Percentiles rank a stretch among this genome's conserved stretches.
These are phyloP conservation scores for Chrysoporthe cubensis DNA, from an alignment of 2,329 filamentous ascomycete species.

Conservation along the genomic window DNA sequence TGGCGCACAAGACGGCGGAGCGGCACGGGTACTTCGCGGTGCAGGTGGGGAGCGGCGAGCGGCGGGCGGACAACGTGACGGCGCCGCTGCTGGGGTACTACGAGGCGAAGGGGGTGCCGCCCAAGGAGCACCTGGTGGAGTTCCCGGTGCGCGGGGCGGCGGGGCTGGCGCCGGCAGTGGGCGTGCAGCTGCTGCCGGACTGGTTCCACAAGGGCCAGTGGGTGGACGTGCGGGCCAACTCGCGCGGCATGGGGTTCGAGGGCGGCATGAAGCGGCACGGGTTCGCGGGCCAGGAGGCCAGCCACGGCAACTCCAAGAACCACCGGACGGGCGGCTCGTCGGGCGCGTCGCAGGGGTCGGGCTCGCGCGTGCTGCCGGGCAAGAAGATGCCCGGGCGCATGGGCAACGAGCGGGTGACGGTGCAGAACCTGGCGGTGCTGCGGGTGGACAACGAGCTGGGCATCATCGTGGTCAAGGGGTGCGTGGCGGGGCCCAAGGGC, in stretches of 20 bases:
- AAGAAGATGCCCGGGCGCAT: conserved; percentile 99
- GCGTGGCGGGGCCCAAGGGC: conserved; percentile 86
- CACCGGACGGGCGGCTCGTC: conserved; percentile 91
- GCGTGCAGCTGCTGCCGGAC: conserved; percentile 76
- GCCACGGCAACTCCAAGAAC: conserved; percentile 93
- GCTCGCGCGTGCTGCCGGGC: conserved; percentile 88
- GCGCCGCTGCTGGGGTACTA: conserved; percentile 87
- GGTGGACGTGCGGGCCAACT: conserved; percentile 80
- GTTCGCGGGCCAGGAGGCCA: conserved; percentile 85
- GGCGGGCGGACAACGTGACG: conserved; percentile 75
- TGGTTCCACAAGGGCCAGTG: conserved; percentile 92
- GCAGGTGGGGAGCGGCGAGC: conserved; percentile 80
- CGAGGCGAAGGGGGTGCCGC: conserved; percentile 77
- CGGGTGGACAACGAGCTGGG: conserved; percentile 87
- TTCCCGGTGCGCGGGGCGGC: conserved; percentile 78
- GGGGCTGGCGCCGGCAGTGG: conserved; percentile 73
- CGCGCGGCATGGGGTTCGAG: conserved; percentile 88
- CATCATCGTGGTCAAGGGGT: conserved; percentile 84
- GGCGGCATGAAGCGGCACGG: conserved; percentile 98
- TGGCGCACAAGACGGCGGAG: conserved; percentile 80
- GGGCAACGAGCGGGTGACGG: conserved; percentile 85
- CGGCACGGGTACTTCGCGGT: conserved; percentile 93
- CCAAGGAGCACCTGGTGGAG: conserved; percentile 83
- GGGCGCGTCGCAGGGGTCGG: conserved; percentile 87
- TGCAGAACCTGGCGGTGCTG: conserved; percentile 89